phyloP scores from a whole-genome alignment of 2,329 filamentous ascomycete genomes.

The Penicillium sp. region DNA sequence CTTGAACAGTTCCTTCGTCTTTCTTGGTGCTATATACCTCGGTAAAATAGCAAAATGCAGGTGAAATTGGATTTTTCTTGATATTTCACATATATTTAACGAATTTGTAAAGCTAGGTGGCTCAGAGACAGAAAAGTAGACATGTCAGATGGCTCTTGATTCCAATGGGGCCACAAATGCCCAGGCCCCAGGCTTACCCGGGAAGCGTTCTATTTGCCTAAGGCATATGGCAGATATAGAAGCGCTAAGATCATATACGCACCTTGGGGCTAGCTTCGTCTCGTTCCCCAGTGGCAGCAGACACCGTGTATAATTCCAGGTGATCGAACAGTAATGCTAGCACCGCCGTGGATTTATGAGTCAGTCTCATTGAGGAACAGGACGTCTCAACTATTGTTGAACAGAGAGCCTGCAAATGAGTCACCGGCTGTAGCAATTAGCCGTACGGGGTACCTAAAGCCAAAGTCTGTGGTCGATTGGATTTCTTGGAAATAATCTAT shows the following conservation, averaged over 20 bases:
- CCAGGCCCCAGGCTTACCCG: background rate
- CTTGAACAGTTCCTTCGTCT: background rate
- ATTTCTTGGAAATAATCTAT: background rate
- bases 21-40: background rate
- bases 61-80: background rate
- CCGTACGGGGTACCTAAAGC: background rate
- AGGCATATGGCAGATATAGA: background rate
- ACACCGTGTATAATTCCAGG: background rate
- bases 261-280: background rate
- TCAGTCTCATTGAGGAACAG: background rate
- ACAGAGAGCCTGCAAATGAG: background rate
- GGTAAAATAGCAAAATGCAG: background rate
- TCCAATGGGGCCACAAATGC: background rate
- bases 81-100: background rate
- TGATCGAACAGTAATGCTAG: background rate
- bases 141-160: background rate
- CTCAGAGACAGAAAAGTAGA: background rate
- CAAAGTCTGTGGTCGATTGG: background rate
- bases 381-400: background rate
- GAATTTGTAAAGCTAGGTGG: background rate
- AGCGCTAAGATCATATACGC: background rate
- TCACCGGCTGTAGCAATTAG: background rate
- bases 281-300: background rate
- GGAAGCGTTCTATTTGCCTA: background rate
- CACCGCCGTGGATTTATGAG: background rate